Evolutionary conservation across 1,139 yeast species (phyloP), one percentile per base, ranked within the genome.

Genomic region (Suhomyces panamericanus): DNA sequence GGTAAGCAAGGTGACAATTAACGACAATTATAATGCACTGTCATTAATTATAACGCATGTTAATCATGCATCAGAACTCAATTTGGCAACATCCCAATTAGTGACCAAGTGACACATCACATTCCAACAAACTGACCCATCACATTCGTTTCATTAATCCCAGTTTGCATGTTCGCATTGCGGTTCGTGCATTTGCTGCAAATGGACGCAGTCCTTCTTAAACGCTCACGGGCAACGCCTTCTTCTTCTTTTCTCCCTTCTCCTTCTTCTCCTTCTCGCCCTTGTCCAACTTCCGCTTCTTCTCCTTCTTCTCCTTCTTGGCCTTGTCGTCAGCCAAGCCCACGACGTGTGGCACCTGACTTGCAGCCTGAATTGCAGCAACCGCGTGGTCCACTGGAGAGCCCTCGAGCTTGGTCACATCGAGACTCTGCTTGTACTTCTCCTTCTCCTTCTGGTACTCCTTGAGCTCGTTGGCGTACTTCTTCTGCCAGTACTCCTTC

Each of bases 401-500:
- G 43, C 52, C 41, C 49, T 52, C 44, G 22, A 26, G 42, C 41
- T 29, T 41, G 42, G 39, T 29, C 17, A 46, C 46, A 13, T 30
- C 38, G 63, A 79, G 80, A 35, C 76, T 70, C 50, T 71, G 73
- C 51, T 82, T 69, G 63, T 87, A 89, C 49, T 75, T 78, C 54
- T 79, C 83, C 67, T 84, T 81, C 52, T 76, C 83, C 47, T 67
- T 73, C 54, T 83, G 85, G 66, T 88, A 88, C 46, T 67, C 72
- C 52, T 70, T 78, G 63, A 84, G 74, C 56, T 86, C 87, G 43
- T 75, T 75, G 51, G 77, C 80, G 64, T 89, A 88, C 50, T 83
- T 80, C 54, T 78, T 80, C 62, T 84, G 86, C 93, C 95, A 90
- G 55, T 79, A 78, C 48, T 76, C 78, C 65, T 85, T 87, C 59